phyloP scores from a whole-genome alignment of 1,284 basidiomycete genomes.

The Spongiforma sp. region DNA sequence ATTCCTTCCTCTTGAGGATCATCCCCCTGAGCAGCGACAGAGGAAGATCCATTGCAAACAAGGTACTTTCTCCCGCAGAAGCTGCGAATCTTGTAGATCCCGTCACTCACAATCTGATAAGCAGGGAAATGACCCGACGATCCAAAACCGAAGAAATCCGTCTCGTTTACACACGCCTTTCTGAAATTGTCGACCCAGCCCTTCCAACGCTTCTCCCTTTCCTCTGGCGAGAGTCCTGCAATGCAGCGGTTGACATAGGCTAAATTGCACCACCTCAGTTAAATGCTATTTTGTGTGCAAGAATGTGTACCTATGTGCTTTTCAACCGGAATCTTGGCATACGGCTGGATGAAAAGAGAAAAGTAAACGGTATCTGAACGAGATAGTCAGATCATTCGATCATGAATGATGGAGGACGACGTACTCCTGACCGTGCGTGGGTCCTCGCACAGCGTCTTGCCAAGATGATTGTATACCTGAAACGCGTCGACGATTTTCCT shows the following conservation, averaged over 20 bases:
- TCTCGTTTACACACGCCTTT: slow-evolving; percentile 6
- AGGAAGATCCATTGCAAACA: neutral
- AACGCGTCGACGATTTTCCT: neutral
- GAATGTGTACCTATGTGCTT: slow-evolving; percentile 1
- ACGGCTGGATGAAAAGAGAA: neutral
- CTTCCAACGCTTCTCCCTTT: neutral
- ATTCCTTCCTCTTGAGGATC: neutral
- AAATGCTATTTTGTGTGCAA: neutral
- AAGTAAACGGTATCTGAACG: slow-evolving; percentile 12
- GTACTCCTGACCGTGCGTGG: slow-evolving; percentile 11
- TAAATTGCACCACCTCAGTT: neutral
- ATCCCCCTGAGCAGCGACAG: neutral
- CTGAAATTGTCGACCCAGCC: neutral
- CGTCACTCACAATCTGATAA: slow-evolving; percentile 8
- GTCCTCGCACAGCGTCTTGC: neutral
- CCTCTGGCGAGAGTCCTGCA: neutral
- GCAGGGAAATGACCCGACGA: neutral
- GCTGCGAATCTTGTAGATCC: slow-evolving; percentile 13
- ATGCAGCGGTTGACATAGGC: slow-evolving; percentile 12
- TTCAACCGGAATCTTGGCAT: neutral
- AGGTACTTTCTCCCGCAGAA: slow-evolving; percentile 5
- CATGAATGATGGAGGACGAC: neutral
- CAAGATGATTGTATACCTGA: slow-evolving; percentile 14
- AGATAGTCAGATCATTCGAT: too few species aligned
- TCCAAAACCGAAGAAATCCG: slow-evolving; percentile 10